phyloP scores from a whole-genome alignment of 2,329 filamentous ascomycete species.

The Eutypella sp. region DNA sequence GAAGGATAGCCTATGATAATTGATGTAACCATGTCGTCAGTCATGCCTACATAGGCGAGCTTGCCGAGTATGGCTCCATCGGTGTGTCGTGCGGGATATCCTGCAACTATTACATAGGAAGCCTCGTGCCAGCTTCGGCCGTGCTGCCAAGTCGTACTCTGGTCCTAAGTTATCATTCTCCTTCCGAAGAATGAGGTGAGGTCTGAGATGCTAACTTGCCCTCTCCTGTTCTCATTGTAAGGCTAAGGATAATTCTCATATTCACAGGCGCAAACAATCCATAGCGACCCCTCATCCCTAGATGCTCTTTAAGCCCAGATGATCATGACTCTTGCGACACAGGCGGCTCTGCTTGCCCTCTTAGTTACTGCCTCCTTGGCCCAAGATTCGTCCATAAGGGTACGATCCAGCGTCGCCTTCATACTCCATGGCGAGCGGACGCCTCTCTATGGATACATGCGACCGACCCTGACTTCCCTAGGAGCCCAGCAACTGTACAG shows the following conservation, averaged over 20 bases:
- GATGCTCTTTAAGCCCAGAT: no score
- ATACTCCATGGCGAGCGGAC: constrained; percentile 51
- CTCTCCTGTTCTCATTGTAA: neutral
- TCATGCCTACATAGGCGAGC: neutral
- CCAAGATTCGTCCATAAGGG: constrained; percentile 31
- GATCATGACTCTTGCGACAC: neutral
- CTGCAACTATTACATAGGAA: neutral
- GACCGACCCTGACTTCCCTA: constrained; percentile 41
- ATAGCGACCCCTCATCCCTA: no score
- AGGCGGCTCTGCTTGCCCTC: constrained; percentile 6
- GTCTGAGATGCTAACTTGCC: no score
- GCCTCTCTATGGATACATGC: constrained; percentile 29
- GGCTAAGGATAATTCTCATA: neutral
- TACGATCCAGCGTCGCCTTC: constrained; percentile 47
- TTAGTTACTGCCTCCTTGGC: constrained; percentile 21
- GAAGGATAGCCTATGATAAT: neutral
- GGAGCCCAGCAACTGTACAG: constrained; percentile 48
- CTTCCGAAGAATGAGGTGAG: no score
- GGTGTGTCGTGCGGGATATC: neutral
- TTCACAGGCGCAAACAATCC: neutral
- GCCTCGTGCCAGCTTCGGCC: no score
- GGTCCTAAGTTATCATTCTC: no score
- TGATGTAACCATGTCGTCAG: neutral
- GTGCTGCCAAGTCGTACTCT: no score
- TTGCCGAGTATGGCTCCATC: neutral